Conservation (phyloP, 148 eudicot genomes). For the Rhododendron kiyosumense region DNA sequence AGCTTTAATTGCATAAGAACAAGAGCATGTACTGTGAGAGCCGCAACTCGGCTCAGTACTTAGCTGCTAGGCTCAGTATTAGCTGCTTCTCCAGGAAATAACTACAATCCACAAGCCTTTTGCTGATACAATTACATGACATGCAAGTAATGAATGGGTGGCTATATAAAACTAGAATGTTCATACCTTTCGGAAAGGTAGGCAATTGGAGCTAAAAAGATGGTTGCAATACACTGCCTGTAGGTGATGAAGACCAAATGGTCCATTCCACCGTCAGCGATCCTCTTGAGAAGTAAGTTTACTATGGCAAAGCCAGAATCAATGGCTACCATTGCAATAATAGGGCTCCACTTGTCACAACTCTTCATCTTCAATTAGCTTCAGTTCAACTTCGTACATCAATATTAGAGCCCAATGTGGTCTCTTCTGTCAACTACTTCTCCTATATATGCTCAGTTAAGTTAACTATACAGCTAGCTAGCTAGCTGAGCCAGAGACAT, state of each 20-base stretch:
- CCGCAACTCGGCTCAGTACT: neutral
- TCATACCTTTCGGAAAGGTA: constrained; percentile 27
- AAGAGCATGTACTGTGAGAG: neutral
- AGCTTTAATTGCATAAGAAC: neutral
- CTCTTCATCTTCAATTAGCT: constrained; percentile 16
- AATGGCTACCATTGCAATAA: constrained; percentile 25
- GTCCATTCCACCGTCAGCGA: constrained; percentile 25
- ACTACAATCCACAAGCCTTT: neutral
- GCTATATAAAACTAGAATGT: neutral
- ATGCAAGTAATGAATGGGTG: neutral
- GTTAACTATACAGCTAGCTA: neutral
- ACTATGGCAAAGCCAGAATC: constrained; percentile 23
- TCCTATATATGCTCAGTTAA: neutral
- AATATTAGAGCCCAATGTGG: neutral
- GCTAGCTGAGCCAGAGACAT: neutral
- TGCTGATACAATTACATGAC: neutral
- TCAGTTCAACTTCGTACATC: neutral
- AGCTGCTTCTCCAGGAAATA: neutral
- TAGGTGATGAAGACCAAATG: constrained; percentile 44
- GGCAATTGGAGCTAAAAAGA: constrained; percentile 32
- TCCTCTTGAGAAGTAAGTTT: constrained; percentile 34
- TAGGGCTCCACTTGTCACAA: constrained; percentile 31
- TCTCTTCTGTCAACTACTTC: neutral
- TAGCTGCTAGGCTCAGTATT: neutral
- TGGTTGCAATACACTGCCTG: constrained; percentile 28